Evolutionary conservation across 768 basidiomycete species (phyloP), one percentile per base, ranked within the genome.

Genomic region (Lentinula detonsa): DNA sequence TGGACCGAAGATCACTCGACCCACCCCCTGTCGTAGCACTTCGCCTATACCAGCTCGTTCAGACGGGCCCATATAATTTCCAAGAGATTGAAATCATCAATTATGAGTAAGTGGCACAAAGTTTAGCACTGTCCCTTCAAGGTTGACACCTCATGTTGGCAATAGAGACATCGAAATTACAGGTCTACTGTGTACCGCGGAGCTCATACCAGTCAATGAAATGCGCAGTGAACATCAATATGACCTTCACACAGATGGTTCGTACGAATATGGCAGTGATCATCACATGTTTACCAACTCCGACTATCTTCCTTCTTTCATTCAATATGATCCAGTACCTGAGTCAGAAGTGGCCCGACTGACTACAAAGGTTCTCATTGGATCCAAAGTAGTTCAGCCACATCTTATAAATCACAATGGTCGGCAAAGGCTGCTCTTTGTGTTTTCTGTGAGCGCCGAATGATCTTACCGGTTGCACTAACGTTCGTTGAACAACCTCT

Each of bases 151-250:
- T 2, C 16, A 15, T 43, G 65, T 45, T 62, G 39, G 35, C 55
- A 13, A 0, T 66, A 90, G 89, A 45, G 79, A 82, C 43, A 70
- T 87, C 50, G 81, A 86, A 60, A 75, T 75, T n/a, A 76, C 83
- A 33, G 91, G 90, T 2, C 76, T 91, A 10, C 69, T 93, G n/a
- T 91, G 91, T 71, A 87, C 85, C 3, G 88, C 88, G 45, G 91
- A 92, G 71, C 76, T 93, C 15, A 89, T 89, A 63, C 86, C 85
- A 3, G 81, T 88, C 10, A 76, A 78, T 58, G 62, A 62, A 42
- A 65, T 62, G 42, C 9, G n/a, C 18, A 18, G 16, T 39, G 15
- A 15, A 5, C 53, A 40, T 5, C 33, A 11, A 2, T 2, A 15
- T 40, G 11, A 11, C 53, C 15, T 34, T 10, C 5, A 9, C 9